Percentiles rank a stretch among this genome's conserved stretches.
These are phyloP conservation scores for Diplogelasinospora grovesii DNA, from an alignment of 495 filamentous ascomycete genomes.

Conservation along the genomic window DNA sequence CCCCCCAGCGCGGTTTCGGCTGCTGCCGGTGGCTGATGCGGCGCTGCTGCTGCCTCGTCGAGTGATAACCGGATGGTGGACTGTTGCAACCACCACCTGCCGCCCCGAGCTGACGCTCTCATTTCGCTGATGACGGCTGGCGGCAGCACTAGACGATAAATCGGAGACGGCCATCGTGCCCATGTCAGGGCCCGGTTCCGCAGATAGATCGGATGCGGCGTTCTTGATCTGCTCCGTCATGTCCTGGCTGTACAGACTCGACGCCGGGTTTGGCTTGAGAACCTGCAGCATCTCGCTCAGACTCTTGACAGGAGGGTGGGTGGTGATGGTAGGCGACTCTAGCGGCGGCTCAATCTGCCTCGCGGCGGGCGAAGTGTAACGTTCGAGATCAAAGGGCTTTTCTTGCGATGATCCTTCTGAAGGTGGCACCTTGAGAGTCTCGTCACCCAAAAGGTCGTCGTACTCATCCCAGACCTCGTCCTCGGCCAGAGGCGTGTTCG, in stretches of 20 bases:
- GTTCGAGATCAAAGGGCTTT: slow-evolving; percentile 40
- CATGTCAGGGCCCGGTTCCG: no score
- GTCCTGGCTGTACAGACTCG: slow-evolving; percentile 40
- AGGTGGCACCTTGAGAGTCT: slow-evolving; percentile 37
- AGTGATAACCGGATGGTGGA: no score
- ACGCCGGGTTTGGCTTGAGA: no score
- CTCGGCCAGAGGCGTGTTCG: slow-evolving; percentile 54
- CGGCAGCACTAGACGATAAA: no score
- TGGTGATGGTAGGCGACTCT: slow-evolving; percentile 35
- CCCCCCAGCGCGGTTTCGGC: no score
- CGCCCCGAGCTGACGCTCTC: no score
- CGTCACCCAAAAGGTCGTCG: slow-evolving; percentile 76
- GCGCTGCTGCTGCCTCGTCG: no score
- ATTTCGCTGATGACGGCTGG: no score
- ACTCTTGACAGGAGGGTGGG: slow-evolving; percentile 21
- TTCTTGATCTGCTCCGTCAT: slow-evolving; percentile 40
- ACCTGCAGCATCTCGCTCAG: slow-evolving; percentile 25
- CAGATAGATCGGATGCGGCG: no score
- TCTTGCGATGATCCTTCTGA: slow-evolving; percentile 45
- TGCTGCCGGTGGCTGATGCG: no score
- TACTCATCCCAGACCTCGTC: slow-evolving; percentile 97
- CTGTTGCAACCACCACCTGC: no score
- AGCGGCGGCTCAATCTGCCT: slow-evolving; percentile 22
- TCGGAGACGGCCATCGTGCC: no score
- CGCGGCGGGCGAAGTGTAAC: slow-evolving; percentile 7